Conservation (phyloP, 2,329 filamentous ascomycete species). For the Scorias spongiosa region DNA sequence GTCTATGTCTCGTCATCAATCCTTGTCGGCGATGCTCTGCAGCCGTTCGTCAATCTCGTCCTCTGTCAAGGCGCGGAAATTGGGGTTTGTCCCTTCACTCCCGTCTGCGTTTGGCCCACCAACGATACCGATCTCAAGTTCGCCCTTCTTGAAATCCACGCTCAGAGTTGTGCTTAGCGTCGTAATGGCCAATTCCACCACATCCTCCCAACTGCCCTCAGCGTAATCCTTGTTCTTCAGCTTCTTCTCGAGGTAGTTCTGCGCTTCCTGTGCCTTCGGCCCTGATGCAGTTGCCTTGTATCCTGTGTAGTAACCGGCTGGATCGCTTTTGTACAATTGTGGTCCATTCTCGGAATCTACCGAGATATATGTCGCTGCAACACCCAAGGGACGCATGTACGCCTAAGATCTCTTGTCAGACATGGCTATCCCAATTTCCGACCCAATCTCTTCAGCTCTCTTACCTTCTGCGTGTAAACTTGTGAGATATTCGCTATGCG, state of each 20-base stretch:
- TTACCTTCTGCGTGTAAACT: slow-evolving; percentile 92
- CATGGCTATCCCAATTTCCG: not conserved
- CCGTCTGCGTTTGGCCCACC: slow-evolving; percentile 74
- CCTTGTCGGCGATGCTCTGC: slow-evolving; percentile 97
- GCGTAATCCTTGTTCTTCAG: slow-evolving; percentile 97
- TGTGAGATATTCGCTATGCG: slow-evolving; percentile 97
- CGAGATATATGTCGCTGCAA: slow-evolving; percentile 88
- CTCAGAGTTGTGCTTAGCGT: slow-evolving; percentile 91
- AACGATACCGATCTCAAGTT: slow-evolving; percentile 95
- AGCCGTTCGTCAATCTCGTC: slow-evolving; percentile 97
- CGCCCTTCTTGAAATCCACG: slow-evolving; percentile 98
- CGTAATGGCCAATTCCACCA: slow-evolving; percentile 91
- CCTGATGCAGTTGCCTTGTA: slow-evolving; percentile 97
- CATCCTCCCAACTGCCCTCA: slow-evolving; percentile 88
- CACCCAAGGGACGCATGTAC: slow-evolving; percentile 95
- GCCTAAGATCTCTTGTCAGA: slow-evolving; percentile 41
- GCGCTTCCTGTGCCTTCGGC: slow-evolving; percentile 94
- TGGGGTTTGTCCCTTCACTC: slow-evolving; percentile 61
- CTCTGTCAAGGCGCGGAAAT: slow-evolving; percentile 81
- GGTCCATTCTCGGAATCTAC: slow-evolving; percentile 84
- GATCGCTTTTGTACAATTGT: slow-evolving; percentile 96
- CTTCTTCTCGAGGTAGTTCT: slow-evolving; percentile 99
- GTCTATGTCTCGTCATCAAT: slow-evolving; percentile 39
- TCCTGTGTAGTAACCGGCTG: slow-evolving; percentile 92
- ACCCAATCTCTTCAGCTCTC: slow-evolving; percentile 9